These are phyloP conservation scores for Mollisiaceae sp. DNA, from an alignment of 2,329 filamentous ascomycete genomes.

Conservation along the genomic window DNA sequence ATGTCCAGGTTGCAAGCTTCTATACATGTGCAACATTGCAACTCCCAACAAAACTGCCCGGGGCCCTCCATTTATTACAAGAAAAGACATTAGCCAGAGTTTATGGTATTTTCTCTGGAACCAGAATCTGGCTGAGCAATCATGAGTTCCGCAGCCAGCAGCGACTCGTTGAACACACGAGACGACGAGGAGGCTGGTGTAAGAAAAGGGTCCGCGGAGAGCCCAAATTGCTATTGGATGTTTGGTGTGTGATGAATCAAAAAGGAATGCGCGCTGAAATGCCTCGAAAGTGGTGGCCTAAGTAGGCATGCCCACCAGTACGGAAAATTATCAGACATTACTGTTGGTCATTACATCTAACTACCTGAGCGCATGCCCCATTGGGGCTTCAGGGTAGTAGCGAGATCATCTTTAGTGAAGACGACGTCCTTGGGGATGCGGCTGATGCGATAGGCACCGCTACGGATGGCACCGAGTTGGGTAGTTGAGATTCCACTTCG, in stretches of 20 bases:
- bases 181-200: slow-evolving; percentile 18
- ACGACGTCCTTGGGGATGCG: slow-evolving; percentile 69
- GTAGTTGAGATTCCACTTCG: slow-evolving; percentile 65
- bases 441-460: slow-evolving; percentile 72
- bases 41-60: slow-evolving; percentile 16
- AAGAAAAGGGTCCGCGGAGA: background rate
- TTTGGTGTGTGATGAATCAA: slow-evolving; percentile 26
- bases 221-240: slow-evolving; percentile 6
- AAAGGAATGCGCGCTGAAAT: slow-evolving; percentile 40
- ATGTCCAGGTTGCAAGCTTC: slow-evolving; percentile 14
- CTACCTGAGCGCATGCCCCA: slow-evolving; percentile 44
- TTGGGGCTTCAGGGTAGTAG: slow-evolving; percentile 47
- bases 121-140: slow-evolving; percentile 14
- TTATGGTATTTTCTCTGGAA: slow-evolving; percentile 15
- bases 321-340: slow-evolving; percentile 33
- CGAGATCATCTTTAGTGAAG: slow-evolving; percentile 67
- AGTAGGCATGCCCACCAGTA: slow-evolving; percentile 20
- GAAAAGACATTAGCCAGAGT: slow-evolving; percentile 39
- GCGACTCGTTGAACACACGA: slow-evolving; percentile 19
- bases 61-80: slow-evolving; percentile 31
- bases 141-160: slow-evolving; percentile 26
- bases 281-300: slow-evolving; percentile 31
- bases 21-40: slow-evolving; percentile 12
- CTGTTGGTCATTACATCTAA: slow-evolving; percentile 31
- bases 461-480: slow-evolving; percentile 65